These are phyloP conservation scores for Flueggea neowawraea DNA, from an alignment of 441 rosid genomes.

Conservation along the genomic window DNA sequence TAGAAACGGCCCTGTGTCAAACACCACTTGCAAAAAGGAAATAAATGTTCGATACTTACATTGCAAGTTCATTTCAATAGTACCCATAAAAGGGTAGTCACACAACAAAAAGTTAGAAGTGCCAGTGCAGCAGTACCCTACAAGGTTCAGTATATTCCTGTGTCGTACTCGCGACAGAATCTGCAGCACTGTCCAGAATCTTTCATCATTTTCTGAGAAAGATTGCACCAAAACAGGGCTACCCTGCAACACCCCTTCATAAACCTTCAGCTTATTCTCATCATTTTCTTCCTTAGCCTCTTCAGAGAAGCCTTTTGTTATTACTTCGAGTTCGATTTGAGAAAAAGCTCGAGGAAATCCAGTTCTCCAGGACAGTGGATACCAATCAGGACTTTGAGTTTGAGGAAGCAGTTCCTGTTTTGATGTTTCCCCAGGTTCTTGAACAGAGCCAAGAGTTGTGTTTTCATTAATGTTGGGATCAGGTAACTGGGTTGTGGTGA, in stretches of 20 bases:
- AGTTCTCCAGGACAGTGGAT: conserved; percentile 39
- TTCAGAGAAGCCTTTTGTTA: conserved; percentile 30
- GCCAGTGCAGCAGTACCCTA: conserved; percentile 44
- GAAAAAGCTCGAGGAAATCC: conserved; percentile 41
- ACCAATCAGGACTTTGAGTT: conserved; percentile 23
- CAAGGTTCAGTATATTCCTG: conserved; percentile 36
- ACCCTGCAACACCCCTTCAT: conserved; percentile 31
- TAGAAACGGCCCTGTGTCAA: too few relatives aligned
- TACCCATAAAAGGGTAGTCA: conserved; percentile 31
- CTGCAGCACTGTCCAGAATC: conserved; percentile 37
- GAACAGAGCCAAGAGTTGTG: neutral
- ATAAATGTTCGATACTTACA: conserved; percentile 14
- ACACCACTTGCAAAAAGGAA: too few relatives aligned
- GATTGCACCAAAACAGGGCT: conserved; percentile 28
- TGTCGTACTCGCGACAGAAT: conserved; percentile 40
- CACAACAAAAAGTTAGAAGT: conserved; percentile 26
- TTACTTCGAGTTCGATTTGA: conserved; percentile 31
- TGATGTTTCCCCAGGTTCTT: neutral
- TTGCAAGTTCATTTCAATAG: conserved; percentile 31
- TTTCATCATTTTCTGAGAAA: too few relatives aligned
- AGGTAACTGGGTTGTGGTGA: neutral
- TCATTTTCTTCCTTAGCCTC: conserved; percentile 4
- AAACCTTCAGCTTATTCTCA: conserved; percentile 1
- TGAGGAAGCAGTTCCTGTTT: neutral
- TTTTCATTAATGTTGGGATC: neutral